Base-by-base conservation (phyloP, 1,284 basidiomycete species). In the Apiotrichum gamsii region DNA sequence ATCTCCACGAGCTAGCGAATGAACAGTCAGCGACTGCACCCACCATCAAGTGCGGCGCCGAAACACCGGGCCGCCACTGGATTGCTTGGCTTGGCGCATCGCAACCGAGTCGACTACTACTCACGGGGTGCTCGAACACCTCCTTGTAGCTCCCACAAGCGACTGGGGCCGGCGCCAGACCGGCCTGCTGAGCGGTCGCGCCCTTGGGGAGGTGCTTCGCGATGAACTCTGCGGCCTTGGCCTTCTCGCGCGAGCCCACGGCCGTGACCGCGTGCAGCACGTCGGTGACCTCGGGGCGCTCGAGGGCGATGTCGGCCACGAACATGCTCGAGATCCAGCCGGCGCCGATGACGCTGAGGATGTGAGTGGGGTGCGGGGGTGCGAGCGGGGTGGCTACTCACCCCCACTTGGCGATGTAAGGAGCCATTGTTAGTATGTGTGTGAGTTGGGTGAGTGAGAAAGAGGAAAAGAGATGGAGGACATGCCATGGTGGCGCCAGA, bases 211-310 rank as follows among this genome's bases (percentile, higher is more conserved):
- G 66, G 34, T 61, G 38, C 11, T 65, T 52, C 14, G 55, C 45
- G 38, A 76, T 62, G 52, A 77, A 77, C 14, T 64, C 52, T 25
- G 60, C 19, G 0, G 76, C 76, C 25, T 69, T 70, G 5, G 57
- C 45, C 8, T 58, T 41, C 3, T 64, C 64, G 21, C 72, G 55
- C 11, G 74, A 74, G 0, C 73, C 75, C 16, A 74, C 72, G 2
- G 73, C 74, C 4, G 63, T 69, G 24, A 76, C 56, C 13, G 60
- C 59, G 53, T 78, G 76, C 33, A 60, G 48, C 24, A 78, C 67
- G 52, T 76, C 75, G 0, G 52, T 47, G 1, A 72, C 71, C 4
- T 64, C 52, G 2, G 62, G 35, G n/a, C 51, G 48, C 4, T 52
- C 52, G 0, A 73, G 69, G 41, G 68, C 64, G 9, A 76, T 57